Evolutionary conservation across 345 rosid genomes (phyloP).

Genomic region (Linum usitatissimum): DNA sequence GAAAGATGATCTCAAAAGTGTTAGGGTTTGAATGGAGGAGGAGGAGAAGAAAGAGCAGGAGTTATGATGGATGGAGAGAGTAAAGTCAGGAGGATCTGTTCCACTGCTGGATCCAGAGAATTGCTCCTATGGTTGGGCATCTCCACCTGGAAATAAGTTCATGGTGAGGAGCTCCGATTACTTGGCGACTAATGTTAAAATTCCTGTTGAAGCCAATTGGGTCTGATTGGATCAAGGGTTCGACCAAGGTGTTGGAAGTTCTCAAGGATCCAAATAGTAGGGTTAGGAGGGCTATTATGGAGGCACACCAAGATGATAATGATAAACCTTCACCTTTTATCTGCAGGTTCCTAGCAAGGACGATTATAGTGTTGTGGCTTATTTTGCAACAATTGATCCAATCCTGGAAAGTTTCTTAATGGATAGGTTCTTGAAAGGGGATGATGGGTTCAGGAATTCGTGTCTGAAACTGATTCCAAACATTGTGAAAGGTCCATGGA

Average conservation of each 20-base stretch:
- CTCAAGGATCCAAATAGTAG: constrained; percentile 43
- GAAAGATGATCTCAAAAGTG: too few relatives aligned
- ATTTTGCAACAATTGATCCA: constrained; percentile 53
- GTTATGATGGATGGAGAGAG: constrained; percentile 45
- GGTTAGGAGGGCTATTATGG: constrained; percentile 51
- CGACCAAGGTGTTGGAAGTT: constrained; percentile 48
- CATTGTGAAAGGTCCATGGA: constrained; percentile 96
- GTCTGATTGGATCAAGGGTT: constrained; percentile 80
- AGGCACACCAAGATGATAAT: constrained; percentile 36
- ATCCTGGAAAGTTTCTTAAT: constrained; percentile 57
- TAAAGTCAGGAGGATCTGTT: constrained; percentile 67
- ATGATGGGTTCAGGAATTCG: constrained; percentile 58
- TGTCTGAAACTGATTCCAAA: constrained; percentile 88
- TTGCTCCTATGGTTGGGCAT: constrained; percentile 70
- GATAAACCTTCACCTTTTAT: constrained; percentile 88
- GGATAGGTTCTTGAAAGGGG: constrained; percentile 67
- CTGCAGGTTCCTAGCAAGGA: constrained; percentile 89
- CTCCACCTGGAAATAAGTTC: constrained; percentile 62
- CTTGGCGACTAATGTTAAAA: constrained; percentile 53
- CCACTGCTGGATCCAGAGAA: constrained; percentile 58
- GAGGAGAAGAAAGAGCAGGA: neutral
- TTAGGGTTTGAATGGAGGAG: neutral
- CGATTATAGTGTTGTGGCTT: constrained; percentile 76
- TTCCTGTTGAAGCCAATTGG: constrained; percentile 76
- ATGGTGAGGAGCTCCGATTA: constrained; percentile 89